Base-by-base conservation (phyloP, 2,329 filamentous ascomycete genomes). In the Talaromyces verruculosus region DNA sequence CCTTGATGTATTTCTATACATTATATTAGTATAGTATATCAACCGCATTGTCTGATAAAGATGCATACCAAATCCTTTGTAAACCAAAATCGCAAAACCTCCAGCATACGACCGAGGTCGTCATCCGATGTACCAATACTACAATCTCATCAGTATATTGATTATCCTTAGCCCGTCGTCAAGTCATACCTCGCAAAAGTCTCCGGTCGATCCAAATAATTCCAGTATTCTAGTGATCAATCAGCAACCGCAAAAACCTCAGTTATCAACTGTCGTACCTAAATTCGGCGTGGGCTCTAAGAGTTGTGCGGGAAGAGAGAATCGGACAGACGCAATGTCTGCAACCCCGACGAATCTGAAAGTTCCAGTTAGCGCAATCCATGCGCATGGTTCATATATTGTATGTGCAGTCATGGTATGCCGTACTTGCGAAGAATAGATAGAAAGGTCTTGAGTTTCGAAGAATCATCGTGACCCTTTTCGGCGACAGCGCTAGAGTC, bases 201-300 rank as follows among this genome's bases (percentile, higher is more conserved):
- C 78, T 96, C 96, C 25, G 94, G 94, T 72, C 93, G 88, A 79
- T 99, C 95, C 76, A 99, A 85, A 75, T 99, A 99, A 75, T 96
- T 96, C 95, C 95, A 99, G 82, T 98, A 99, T 82, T 99, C 95
- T 88, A 72, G 5, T 17, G 41, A 17, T 15, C 8, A 17, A 61
- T 67, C 49, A 67, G 65, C 47, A 19, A 1, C 13, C 15, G 22
- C n/a, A 47, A 17, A 13, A 13, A n/a, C 22, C 22, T 30, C n/a
- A 19, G 6, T 35, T 19, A 39, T 30, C 39, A 57, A 19, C 15
- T 45, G 47, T 25, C 81, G 69, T 82, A 88, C 86, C 86, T 76
- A 99, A 84, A 78, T 99, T 99, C 62, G 95, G 95, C 3, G 92
- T 96, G 41, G 95, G 95, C 79, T 99, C 95, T 74, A 99, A 87